Evolutionary conservation across 495 filamentous ascomycete species (phyloP), one percentile per base, ranked within the genome.

Genomic region (Penicillium odoratum): DNA sequence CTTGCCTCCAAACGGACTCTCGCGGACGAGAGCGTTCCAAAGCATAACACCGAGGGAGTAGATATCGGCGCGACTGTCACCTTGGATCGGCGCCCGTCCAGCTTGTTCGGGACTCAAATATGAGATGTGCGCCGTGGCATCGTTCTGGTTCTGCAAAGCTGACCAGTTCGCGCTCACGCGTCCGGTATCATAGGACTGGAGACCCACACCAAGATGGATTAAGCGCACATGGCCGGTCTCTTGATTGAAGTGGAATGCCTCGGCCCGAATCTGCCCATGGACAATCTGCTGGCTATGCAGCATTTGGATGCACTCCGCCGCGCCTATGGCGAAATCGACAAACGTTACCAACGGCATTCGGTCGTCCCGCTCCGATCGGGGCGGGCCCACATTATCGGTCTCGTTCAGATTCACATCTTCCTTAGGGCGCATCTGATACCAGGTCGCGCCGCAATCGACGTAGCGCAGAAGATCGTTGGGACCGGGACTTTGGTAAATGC

Each of bases 1-100:
- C 38, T 81, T 75, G 15, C 86, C 87, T n/a, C 83, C 82, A 59
- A 88, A 91, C 4, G 85, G 79, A 8, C 81, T 74, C 60, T 85
- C 78, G 48, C 85, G 85, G 13, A 84, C 85, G 34, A 92, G 76
- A 64, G 91, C 79, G 53, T 74, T 84, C 82, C 85, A 92, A 64
- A 91, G 88, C 4, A 91, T 57, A 50, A 90, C 78, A 13, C 88
- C 88, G 4, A 91, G 74, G 26, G 85, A 87, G 66, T 91, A 92
- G 44, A 91, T 89, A 67, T 91, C 88, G 25, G 88, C 91, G 16
- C 88, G 76, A 50, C 78, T 85, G 67, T 92, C 88, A 4, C 88
- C 87, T 59, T 89, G 86, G n/a, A 83, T 86, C 6, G 86, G 83
- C 77, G 90, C 82, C 1, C 87, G 82, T 9, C 88, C 87, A 18